Base-by-base conservation (phyloP, 805 yeast genomes). In the Ogataea saltuana region DNA sequence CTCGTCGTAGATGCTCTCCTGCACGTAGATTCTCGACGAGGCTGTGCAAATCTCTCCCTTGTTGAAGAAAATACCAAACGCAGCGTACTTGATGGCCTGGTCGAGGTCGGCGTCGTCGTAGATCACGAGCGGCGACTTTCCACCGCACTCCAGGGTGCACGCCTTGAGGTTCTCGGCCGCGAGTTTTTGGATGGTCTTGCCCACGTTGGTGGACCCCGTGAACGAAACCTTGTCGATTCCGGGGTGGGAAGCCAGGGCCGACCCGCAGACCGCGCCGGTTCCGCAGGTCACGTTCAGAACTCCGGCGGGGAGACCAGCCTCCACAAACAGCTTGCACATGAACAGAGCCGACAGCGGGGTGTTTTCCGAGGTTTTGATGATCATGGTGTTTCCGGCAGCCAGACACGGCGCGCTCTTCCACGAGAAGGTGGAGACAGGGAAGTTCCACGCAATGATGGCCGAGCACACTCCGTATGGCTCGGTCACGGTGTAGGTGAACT, bases 21-120 rank as follows among this genome's bases (percentile, higher is more conserved):
- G 96, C 47, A 90, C 84, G 64, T 88, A 86, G 53, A 89, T 71
- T 69, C 98, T 82, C 44, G 97, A 88, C 53, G 96, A 95, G 27
- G 97, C 97, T 61, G 89, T 85, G 71, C 98, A 90, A 45, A 88
- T 90, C 72, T 91, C 96, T 70, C 98, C 98, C 61, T 90, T 83
- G 76, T 90, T 90, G 78, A 78, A 88, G 76, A 83, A 88, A 61
- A 90, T 89, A 67, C 96, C 97, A 44, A 76, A 64, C 45, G 85
- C 76, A 54, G 88, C 81, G 75, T 81, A 78, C 55, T 83, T 75
- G 39, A 87, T 84, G 39, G 97, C 86, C 59, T 75, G 73, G 44
- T 83, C 81, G 46, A 90, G 63, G 65, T 90, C 81, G 44, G 91
- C 90, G 63, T 90, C 97, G 60, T 83, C 82, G 62, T 85, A 88